Conservation (phyloP, 2,329 filamentous ascomycete genomes). For the Aureobasidium zeae region DNA sequence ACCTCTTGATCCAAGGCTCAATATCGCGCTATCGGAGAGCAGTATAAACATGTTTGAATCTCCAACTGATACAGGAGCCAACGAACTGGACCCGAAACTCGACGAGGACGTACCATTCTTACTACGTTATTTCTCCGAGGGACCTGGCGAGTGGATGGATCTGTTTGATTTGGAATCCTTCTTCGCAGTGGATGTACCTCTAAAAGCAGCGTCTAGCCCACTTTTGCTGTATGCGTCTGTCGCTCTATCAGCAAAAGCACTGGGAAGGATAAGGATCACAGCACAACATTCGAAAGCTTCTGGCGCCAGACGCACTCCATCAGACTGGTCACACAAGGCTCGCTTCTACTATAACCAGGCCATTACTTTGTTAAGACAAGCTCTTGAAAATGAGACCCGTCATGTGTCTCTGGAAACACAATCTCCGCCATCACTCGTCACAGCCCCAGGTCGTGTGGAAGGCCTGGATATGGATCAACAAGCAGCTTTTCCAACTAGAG, state of each 20-base stretch:
- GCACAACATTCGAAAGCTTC: constrained; percentile 4
- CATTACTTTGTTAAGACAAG: constrained; percentile 27
- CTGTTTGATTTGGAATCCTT: constrained; percentile 50
- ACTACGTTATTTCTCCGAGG: constrained; percentile 50
- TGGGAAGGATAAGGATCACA: constrained; percentile 38
- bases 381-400: constrained; percentile 23
- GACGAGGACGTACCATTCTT: constrained; percentile 50
- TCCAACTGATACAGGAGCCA: background rate
- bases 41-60: background rate
- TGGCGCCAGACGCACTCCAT: constrained; percentile 18
- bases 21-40: constrained; percentile 17
- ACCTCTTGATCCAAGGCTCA: constrained; percentile 35
- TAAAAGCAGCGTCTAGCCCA: constrained; percentile 43
- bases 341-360: constrained; percentile 49
- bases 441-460: constrained; percentile 26
- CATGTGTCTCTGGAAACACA: background rate
- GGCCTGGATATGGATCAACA: background rate
- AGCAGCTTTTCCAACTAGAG: background rate
- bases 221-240: constrained; percentile 47
- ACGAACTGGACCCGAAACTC: constrained; percentile 10
- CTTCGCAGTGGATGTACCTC: constrained; percentile 51
- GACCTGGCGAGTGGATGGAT: constrained; percentile 51
- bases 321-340: constrained; percentile 51
- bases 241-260: constrained; percentile 53
- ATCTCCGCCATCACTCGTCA: constrained; percentile 20